Evolutionary conservation across 1,139 yeast species (phyloP), one percentile per base, ranked within the genome.

Genomic region (Saccharomyces hybrid): DNA sequence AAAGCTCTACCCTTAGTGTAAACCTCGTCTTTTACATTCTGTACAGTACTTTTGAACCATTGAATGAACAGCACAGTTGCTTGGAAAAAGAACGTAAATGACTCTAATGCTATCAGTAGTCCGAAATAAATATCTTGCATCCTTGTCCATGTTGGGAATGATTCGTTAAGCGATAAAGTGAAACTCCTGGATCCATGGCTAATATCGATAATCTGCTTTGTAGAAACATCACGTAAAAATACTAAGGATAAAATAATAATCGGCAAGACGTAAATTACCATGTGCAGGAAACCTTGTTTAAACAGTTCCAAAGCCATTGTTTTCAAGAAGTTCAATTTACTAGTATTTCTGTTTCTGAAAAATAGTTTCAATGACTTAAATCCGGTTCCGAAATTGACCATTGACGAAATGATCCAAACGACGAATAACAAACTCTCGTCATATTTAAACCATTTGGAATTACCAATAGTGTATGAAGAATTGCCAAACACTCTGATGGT

Each of bases 1-100:
- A 85, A 73, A 1, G 84, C 79, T 62, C 83, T 79, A 1, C 87
- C 88, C 56, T 77, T 77, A 9, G 82, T 82, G 61, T 82, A 85
- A 57, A 76, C 76, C 60, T 82, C 84, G 56, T 81, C 81, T 63
- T 80, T 83, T 31, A 84, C 83, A 58, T 77, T 76, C 47, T 66
- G 68, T 20, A 59, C 57, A 2, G 64, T 60, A n/a, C 50, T 51
- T 9, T 60, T 57, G 46, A 63, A 58, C 65, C 65, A 63, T 28
- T 54, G 51, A 28, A 51, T 54, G 9, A 55, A 50, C 5, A 47
- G 34, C 27, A 29, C 31, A 13, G 48, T 46, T 4, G 55, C 32
- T 8, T 53, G 38, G 31, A 42, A n/a, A 13, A 42, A 13, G 13
- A 44, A 27, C 25, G 44, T 38, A 38, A 38, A 38, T 16, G 44